Percentiles rank a stretch among this genome's conserved stretches.
These are phyloP conservation scores for Astraeus odoratus DNA, from an alignment of 768 basidiomycete species.

Conservation along the genomic window DNA sequence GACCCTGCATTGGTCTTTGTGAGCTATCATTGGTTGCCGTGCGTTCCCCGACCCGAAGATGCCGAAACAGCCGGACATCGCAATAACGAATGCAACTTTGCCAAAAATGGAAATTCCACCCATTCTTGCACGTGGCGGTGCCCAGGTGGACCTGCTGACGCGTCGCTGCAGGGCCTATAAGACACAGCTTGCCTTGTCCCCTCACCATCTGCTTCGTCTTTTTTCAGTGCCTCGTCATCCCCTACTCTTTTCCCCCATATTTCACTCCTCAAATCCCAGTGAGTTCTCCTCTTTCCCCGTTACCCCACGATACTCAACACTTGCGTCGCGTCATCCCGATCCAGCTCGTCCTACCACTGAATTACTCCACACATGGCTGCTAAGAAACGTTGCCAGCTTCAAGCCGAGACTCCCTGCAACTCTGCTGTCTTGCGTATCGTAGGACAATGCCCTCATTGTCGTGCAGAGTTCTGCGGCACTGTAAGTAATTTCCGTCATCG, in stretches of 20 bases:
- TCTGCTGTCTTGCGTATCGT: conserved; percentile 78
- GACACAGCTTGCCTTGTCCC: conserved; percentile 1
- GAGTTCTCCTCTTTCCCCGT: neutral
- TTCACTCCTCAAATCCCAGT: neutral
- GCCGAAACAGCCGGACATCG: neutral
- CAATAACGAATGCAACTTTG: neutral
- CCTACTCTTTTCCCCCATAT: neutral
- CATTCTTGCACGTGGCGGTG: conserved; percentile 19
- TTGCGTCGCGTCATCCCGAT: neutral
- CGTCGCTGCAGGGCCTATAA: conserved; percentile 28
- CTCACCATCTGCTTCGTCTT: neutral
- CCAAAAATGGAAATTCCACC: neutral
- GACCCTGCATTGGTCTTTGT: too few relatives aligned
- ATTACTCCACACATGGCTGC: conserved; percentile 59
- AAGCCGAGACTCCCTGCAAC: conserved; percentile 48
- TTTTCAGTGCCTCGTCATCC: too few relatives aligned
- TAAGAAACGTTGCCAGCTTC: conserved; percentile 85
- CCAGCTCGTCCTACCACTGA: neutral
- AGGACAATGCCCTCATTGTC: conserved; percentile 79
- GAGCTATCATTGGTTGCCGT: too few relatives aligned
- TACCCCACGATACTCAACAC: neutral
- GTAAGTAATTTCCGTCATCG: conserved; percentile 36
- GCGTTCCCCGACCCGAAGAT: neutral
- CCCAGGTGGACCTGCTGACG: conserved; percentile 19
- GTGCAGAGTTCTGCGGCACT: conserved; percentile 66